Conservation (phyloP, 1,284 basidiomycete species). For the Tilletia setariae region DNA sequence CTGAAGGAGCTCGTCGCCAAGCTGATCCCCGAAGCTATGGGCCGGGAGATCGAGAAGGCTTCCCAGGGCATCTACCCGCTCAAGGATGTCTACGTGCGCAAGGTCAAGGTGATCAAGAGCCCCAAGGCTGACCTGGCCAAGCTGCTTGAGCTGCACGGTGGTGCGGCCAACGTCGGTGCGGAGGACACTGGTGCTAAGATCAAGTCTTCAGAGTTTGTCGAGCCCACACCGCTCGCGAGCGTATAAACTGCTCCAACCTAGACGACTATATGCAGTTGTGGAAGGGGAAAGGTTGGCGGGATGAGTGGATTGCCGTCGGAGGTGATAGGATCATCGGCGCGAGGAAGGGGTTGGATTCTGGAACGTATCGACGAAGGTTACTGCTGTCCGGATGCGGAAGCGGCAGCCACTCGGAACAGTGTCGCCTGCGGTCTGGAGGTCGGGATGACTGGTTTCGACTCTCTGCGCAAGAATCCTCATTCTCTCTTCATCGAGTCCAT, state of each 20-base stretch:
- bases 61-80: conserved; percentile 93
- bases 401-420: too few relatives aligned
- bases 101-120: conserved; percentile 85
- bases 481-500: too few relatives aligned
- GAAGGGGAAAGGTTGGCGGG: too few relatives aligned
- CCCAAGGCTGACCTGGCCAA: conserved; percentile 95
- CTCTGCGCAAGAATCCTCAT: too few relatives aligned
- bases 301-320: too few relatives aligned
- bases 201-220: conserved; percentile 80
- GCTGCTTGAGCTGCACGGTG: conserved; percentile 89
- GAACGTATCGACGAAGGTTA: too few relatives aligned
- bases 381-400: too few relatives aligned
- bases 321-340: too few relatives aligned
- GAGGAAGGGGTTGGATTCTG: too few relatives aligned
- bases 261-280: too few relatives aligned
- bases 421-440: too few relatives aligned
- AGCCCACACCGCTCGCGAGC: conserved; percentile 78
- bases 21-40: conserved; percentile 98
- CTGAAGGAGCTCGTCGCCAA: conserved; percentile 92
- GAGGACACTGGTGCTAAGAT: conserved; percentile 85
- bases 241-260: conserved; percentile 52
- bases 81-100: conserved; percentile 86
- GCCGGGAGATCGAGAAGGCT: conserved; percentile 99
- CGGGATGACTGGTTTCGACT: too few relatives aligned
- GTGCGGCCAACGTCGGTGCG: conserved; percentile 56